Evolutionary conservation across 306 rosid genomes (phyloP).

Genomic region (Dalbergia oliveri): DNA sequence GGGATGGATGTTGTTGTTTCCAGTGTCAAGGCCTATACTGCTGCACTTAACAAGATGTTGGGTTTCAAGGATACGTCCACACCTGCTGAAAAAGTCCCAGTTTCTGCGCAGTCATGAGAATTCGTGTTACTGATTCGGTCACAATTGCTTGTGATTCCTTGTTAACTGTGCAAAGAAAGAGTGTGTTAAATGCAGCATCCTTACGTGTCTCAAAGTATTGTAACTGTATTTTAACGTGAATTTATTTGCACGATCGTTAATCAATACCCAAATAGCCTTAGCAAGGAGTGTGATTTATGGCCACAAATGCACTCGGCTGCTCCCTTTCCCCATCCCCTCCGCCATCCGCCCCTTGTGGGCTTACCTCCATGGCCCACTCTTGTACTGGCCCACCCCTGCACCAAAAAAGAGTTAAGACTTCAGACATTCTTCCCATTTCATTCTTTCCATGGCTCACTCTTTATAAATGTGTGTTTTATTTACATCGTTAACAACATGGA

Average conservation of each 20-base stretch:
- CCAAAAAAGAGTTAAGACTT: neutral
- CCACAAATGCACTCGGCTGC: neutral
- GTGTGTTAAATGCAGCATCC: constrained; percentile 5
- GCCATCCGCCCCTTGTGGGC: too few species aligned
- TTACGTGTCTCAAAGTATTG: constrained; percentile 21
- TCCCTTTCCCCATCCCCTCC: neutral
- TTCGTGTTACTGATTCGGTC: neutral
- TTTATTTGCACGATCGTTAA: neutral
- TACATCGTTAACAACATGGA: too few species aligned
- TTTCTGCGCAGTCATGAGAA: constrained; percentile 49
- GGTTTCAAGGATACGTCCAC: constrained; percentile 65
- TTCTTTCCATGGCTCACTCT: too few species aligned
- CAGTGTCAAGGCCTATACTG: constrained; percentile 91
- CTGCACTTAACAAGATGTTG: constrained; percentile 88
- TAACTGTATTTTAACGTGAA: constrained; percentile 1
- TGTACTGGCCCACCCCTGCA: neutral
- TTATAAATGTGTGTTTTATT: too few species aligned
- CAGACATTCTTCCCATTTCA: constrained; percentile 10
- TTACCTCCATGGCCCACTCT: too few species aligned
- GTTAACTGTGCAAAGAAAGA: constrained; percentile 22
- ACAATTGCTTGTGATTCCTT: constrained; percentile 12
- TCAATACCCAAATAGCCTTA: constrained; percentile 8
- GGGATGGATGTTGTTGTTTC: constrained; percentile 97
- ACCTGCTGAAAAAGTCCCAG: constrained; percentile 48
- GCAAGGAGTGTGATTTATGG: constrained; percentile 36